phyloP scores from a whole-genome alignment of 2,329 filamentous ascomycete genomes.

The Camptophora hylomeconis region DNA sequence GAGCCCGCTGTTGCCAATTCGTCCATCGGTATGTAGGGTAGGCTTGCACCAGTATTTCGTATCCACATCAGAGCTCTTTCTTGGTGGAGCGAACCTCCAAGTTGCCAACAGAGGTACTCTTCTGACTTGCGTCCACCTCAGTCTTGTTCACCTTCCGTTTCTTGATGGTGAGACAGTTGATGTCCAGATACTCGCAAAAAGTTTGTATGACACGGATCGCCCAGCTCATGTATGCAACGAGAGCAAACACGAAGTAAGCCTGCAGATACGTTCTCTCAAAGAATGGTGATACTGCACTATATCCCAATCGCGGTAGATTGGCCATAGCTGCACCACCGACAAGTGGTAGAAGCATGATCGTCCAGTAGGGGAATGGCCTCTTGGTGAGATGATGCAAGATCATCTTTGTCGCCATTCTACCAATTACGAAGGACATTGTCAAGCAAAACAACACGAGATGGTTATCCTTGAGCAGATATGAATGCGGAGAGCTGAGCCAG shows the following conservation, averaged over 20 bases:
- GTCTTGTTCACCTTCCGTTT: slow-evolving; percentile 6
- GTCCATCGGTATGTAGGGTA: no score
- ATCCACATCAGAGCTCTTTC: slow-evolving; percentile 10
- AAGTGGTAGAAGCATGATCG: slow-evolving; percentile 74
- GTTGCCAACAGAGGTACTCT: slow-evolving; percentile 3
- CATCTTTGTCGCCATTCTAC: slow-evolving; percentile 96
- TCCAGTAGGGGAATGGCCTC: slow-evolving; percentile 96
- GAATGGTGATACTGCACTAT: slow-evolving; percentile 45
- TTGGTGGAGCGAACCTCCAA: slow-evolving; percentile 6
- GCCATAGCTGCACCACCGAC: slow-evolving; percentile 70
- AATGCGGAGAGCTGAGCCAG: slow-evolving; percentile 86
- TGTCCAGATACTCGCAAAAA: slow-evolving; percentile 84
- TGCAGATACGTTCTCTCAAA: slow-evolving; percentile 72
- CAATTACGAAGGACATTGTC: slow-evolving; percentile 93
- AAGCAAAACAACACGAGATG: slow-evolving; percentile 84
- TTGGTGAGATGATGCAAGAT: slow-evolving; percentile 88
- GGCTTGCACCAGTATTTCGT: no score
- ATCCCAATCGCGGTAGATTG: slow-evolving; percentile 67
- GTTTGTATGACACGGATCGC: slow-evolving; percentile 78
- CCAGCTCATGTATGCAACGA: slow-evolving; percentile 85
- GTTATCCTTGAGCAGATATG: slow-evolving; percentile 67
- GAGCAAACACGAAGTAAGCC: slow-evolving; percentile 69
- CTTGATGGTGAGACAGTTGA: slow-evolving; percentile 82
- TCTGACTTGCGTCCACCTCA: slow-evolving; percentile 3
- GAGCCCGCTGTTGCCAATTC: no score